phyloP scores from a whole-genome alignment of 1,284 basidiomycete species.

The Waitea zeae region DNA sequence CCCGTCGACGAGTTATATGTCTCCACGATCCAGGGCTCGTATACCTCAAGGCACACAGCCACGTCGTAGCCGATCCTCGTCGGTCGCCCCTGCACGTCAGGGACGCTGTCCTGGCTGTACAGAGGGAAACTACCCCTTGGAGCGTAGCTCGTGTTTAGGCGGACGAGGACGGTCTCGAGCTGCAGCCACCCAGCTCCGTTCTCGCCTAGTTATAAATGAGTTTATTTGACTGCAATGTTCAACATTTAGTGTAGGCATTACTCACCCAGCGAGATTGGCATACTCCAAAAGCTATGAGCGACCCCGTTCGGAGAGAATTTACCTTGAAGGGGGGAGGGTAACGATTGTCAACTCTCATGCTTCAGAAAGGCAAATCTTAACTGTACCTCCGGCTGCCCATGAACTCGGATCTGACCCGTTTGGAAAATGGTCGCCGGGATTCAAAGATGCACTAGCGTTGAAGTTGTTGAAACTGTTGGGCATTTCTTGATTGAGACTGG shows the following conservation, averaged over 20 bases:
- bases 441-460: no score
- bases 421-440: no score
- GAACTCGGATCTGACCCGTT: no score
- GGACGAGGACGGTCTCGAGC: constrained; percentile 19
- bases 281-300: no score
- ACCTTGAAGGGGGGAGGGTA: no score
- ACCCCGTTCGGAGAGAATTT: no score
- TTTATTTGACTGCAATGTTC: no score
- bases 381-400: no score
- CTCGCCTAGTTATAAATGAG: constrained; percentile 9
- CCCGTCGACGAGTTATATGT: constrained; percentile 18
- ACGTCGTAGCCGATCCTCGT: constrained; percentile 22
- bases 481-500: constrained; percentile 13
- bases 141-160: constrained; percentile 20
- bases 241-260: background rate
- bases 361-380: no score
- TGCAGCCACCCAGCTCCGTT: constrained; percentile 18
- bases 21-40: constrained; percentile 24
- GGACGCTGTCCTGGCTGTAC: constrained; percentile 10
- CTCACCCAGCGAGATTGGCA: no score
- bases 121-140: constrained; percentile 17
- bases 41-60: constrained; percentile 20
- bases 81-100: constrained; percentile 11
- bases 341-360: no score
- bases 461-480: constrained; percentile 13